Conservation (phyloP, 192 early-diverging fungal species). For the Dispira simplex region DNA sequence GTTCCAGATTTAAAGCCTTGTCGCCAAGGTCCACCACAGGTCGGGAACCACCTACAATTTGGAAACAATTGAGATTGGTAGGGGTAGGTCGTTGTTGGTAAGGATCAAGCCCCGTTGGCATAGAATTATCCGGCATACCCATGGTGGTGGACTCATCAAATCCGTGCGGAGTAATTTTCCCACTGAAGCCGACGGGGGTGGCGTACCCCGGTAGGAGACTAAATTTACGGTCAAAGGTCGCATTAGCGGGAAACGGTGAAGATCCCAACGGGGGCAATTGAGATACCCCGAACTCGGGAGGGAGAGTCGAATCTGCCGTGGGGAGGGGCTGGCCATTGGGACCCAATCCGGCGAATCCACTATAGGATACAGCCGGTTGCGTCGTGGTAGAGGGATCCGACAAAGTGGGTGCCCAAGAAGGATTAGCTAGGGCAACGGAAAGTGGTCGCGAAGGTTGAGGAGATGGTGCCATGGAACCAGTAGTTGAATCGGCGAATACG, state of each 20-base stretch:
- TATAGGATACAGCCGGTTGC: background rate
- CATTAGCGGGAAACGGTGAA: background rate
- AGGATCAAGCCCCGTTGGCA: too few relatives aligned
- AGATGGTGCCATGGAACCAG: too few relatives aligned
- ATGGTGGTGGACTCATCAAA: background rate
- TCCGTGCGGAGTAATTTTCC: background rate
- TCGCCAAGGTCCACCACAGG: conserved; percentile 7
- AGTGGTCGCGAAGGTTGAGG: too few relatives aligned
- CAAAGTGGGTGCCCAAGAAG: too few relatives aligned
- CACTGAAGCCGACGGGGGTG: conserved; percentile 4
- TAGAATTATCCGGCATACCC: background rate
- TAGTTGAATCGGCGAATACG: too few relatives aligned
- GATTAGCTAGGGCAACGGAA: too few relatives aligned
- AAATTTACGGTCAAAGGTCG: background rate
- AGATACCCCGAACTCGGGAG: background rate
- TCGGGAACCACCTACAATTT: background rate
- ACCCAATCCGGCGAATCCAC: background rate
- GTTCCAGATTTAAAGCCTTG: background rate
- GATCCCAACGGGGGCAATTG: too few relatives aligned
- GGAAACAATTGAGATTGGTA: background rate
- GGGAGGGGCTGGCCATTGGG: background rate
- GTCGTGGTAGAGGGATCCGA: too few relatives aligned
- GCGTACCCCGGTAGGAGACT: background rate
- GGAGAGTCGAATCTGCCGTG: background rate
- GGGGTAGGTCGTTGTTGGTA: background rate